phyloP scores from a whole-genome alignment of 2,329 filamentous ascomycete genomes.

The Ophiostoma pallidulum region DNA sequence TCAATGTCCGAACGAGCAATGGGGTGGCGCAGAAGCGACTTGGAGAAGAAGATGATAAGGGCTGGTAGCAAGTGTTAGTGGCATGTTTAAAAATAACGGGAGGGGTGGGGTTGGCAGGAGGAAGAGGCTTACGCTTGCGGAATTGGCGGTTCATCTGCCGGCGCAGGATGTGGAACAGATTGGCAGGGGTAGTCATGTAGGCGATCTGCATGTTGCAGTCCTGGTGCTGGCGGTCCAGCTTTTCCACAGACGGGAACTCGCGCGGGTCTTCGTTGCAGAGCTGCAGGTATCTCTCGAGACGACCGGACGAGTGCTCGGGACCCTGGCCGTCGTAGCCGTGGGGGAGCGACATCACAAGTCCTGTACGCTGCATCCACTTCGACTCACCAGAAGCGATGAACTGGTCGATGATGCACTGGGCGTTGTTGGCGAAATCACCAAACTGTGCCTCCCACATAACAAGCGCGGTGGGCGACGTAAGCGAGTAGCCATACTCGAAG shows the following conservation, averaged over 20 bases:
- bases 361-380: conserved; percentile 98
- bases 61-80: conserved; percentile 41
- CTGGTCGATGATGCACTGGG: conserved; percentile 97
- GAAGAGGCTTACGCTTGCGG: conserved; percentile 74
- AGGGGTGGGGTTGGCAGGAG: too few species aligned
- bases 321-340: conserved; percentile 98
- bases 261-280: conserved; percentile 96
- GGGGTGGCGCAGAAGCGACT: conserved; percentile 89
- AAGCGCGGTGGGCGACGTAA: conserved; percentile 91
- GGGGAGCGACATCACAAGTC: conserved; percentile 89
- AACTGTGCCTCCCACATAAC: conserved; percentile 99
- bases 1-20: conserved; percentile 81
- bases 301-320: conserved; percentile 93
- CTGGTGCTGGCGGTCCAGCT: conserved; percentile 93
- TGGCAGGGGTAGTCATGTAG: conserved; percentile 93
- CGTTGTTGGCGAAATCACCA: conserved; percentile 99
- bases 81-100: background rate
- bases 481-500: conserved; percentile 97
- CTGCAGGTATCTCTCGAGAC: conserved; percentile 95
- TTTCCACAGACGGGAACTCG: conserved; percentile 78
- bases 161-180: conserved; percentile 92
- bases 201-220: conserved; percentile 99
- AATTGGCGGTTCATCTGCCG: conserved; percentile 99
- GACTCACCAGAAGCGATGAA: conserved; percentile 96
- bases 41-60: conserved; percentile 96